Percentiles rank a stretch among this genome's conserved stretches.
Conservation (phyloP, 108 stramenopile genomes). For the Seminavis robusta region DNA sequence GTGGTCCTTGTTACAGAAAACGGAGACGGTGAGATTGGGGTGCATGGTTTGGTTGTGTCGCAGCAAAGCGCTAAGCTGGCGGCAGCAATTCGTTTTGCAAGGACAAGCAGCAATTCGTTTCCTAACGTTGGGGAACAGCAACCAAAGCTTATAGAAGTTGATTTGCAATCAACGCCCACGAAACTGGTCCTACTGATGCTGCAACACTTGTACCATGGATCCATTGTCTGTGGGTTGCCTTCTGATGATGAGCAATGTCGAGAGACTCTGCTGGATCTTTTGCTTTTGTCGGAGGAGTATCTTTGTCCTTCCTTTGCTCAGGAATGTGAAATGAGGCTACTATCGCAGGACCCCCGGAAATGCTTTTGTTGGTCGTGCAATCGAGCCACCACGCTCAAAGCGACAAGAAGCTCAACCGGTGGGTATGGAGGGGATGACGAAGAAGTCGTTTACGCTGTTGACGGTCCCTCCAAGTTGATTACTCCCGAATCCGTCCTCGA, state of each 20-base stretch:
- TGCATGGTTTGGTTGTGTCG: constrained; percentile 48
- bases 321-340: constrained; percentile 71
- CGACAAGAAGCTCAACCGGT: no score
- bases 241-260: constrained; percentile 16
- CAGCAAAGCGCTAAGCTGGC: constrained; percentile 66
- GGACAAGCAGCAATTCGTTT: constrained; percentile 26
- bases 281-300: constrained; percentile 70
- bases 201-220: constrained; percentile 74
- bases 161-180: not conserved
- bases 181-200: constrained; percentile 33
- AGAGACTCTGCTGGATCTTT: constrained; percentile 55
- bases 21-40: constrained; percentile 36
- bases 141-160: no score
- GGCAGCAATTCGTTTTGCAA: constrained; percentile 66
- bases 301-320: constrained; percentile 55
- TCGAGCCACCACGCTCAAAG: not conserved
- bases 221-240: constrained; percentile 4
- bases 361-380: constrained; percentile 16
- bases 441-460: constrained; percentile 8
- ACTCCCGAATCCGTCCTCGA: constrained; percentile 15
- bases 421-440: no score
- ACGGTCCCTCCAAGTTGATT: constrained; percentile 8
- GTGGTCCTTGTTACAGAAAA: constrained; percentile 25
- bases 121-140: no score
- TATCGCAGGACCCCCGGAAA: constrained; percentile 13